Evolutionary conservation across 345 rosid species (phyloP), one percentile per base, ranked within the genome.

Genomic region (Clarkia xantiana): DNA sequence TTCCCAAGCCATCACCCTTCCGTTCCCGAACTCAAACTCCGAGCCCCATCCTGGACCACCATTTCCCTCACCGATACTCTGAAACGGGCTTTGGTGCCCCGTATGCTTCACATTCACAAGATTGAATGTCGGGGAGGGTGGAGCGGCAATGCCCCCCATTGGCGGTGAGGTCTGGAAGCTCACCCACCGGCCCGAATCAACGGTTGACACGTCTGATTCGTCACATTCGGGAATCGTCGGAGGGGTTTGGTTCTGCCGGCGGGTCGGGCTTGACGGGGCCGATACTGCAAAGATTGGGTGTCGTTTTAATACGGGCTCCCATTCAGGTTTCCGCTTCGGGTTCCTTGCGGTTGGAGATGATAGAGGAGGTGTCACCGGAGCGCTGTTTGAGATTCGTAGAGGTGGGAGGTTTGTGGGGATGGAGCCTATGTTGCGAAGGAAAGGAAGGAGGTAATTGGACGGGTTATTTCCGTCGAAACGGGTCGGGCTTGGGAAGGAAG

Each of bases 361-460:
- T 1, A 84, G 71, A 1, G 96, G 98, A 0, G 98, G 98, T 5
- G 98, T 91, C n/a, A 91, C 94, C 2, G 98, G 98, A 0, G 98
- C 98, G 10, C 98, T 91, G 62, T 66, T 91, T 51, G 96, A 91
- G 62, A 91, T 84, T 56, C 96, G 75, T 36, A 91, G 80, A 59
- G 86, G 82, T 0, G 94, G 94, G 10, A 86, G 84, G 41, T 77
- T 76, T 0, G 77, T 15, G 0, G 96, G 90, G 9, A 79, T 64
- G 2, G 76, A 71, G 23, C 77, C 77, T 0, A 79, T 69, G 67
- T 71, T 79, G 43, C 58, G 86, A n/a, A 91, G 76, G 65, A 86
- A 79, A 0, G 98, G 98, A 3, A 86, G 78, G 23, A 82, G 72
- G 66, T 71, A 67, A 0, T 76, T 57, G 0, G 98, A 67, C 16